phyloP scores from a whole-genome alignment of 192 early-diverging fungal genomes.

The Umbelopsis vinacea region DNA sequence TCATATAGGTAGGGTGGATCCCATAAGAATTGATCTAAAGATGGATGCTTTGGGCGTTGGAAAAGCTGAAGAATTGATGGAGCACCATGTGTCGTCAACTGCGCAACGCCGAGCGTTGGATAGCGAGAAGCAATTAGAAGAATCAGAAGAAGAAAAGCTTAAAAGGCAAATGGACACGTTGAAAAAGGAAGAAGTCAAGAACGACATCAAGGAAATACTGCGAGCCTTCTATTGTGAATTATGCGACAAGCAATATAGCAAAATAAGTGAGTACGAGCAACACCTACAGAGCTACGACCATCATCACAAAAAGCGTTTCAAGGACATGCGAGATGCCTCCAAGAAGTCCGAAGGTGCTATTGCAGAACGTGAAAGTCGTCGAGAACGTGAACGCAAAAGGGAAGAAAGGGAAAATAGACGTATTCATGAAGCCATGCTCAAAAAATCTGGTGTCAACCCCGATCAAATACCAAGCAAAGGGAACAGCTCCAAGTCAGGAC shows the following conservation, averaged over 20 bases:
- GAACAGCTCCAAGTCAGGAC: not conserved
- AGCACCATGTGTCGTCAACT: constrained; percentile 60
- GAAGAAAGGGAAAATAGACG: constrained; percentile 71
- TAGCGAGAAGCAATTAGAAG: constrained; percentile 67
- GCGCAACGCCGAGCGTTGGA: constrained; percentile 65
- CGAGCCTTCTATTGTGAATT: constrained; percentile 77
- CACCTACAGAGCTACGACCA: constrained; percentile 83
- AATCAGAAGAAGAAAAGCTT: constrained; percentile 60
- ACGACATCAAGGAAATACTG: constrained; percentile 63
- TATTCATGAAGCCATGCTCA: constrained; percentile 68
- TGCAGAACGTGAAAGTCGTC: constrained; percentile 27
- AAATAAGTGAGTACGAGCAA: constrained; percentile 75
- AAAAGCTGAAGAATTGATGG: constrained; percentile 57
- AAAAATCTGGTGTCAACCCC: constrained; percentile 39
- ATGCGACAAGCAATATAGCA: constrained; percentile 82
- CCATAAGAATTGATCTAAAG: constrained; percentile 70
- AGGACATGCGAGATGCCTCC: constrained; percentile 72
- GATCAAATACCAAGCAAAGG: not conserved
- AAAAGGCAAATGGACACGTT: constrained; percentile 62
- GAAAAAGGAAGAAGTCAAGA: constrained; percentile 54
- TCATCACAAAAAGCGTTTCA: constrained; percentile 79
- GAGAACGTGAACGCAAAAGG: constrained; percentile 64
- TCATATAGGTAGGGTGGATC: constrained; percentile 64
- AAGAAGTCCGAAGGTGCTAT: constrained; percentile 39
- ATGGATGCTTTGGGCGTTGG: constrained; percentile 70